Conservation (phyloP, 768 basidiomycete species). For the Naganishia kalamii region DNA sequence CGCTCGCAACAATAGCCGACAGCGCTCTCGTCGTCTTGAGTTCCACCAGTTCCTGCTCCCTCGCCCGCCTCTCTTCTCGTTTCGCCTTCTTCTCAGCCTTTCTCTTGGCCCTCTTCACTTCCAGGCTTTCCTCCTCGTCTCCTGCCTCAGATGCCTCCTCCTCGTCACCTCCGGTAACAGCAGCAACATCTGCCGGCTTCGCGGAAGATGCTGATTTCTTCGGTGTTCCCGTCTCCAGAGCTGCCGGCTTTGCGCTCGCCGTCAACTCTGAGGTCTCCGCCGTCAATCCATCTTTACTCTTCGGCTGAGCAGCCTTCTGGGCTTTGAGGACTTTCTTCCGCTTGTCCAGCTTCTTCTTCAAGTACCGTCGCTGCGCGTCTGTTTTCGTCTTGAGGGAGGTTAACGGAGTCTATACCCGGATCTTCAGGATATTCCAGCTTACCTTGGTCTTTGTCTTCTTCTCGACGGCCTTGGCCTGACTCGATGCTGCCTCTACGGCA, state of each 20-base stretch:
- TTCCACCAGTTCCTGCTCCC: constrained; percentile 24
- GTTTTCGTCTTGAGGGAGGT: constrained; percentile 54
- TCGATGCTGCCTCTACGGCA: constrained; percentile 3
- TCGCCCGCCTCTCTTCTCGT: constrained; percentile 23
- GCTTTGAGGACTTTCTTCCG: constrained; percentile 52
- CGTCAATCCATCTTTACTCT: constrained; percentile 27
- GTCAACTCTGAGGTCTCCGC: neutral
- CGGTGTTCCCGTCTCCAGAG: neutral
- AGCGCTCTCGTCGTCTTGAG: constrained; percentile 18
- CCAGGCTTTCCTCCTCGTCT: constrained; percentile 22
- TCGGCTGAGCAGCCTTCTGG: constrained; percentile 33
- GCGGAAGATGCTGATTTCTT: neutral
- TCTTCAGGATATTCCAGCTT: neutral
- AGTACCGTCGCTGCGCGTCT: constrained; percentile 65
- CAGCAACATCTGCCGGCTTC: neutral
- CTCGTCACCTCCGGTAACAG: neutral
- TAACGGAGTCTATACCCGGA: neutral
- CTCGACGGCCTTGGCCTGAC: neutral
- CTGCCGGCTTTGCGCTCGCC: neutral
- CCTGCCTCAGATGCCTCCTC: constrained; percentile 16
- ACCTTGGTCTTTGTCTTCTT: constrained; percentile 7
- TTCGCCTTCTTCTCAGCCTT: constrained; percentile 29
- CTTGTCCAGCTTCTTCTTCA: constrained; percentile 64
- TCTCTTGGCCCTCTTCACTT: constrained; percentile 28
- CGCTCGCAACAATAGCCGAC: constrained; percentile 18